These are phyloP conservation scores for Phytophthora uliginosa DNA, from an alignment of 352 stramenopile genomes.

Conservation along the genomic window DNA sequence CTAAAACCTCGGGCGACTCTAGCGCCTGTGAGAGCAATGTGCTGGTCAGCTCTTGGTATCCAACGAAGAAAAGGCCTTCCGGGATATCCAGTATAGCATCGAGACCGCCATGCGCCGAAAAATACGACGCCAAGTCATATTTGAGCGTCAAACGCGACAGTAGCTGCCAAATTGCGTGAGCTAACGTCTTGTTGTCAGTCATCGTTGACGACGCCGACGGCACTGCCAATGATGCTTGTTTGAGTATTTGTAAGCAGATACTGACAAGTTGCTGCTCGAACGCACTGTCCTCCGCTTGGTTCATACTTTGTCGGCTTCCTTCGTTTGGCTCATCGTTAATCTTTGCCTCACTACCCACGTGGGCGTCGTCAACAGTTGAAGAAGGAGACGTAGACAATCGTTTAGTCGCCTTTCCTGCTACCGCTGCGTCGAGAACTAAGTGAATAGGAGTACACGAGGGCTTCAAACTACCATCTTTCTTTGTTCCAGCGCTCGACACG, in stretches of 20 bases:
- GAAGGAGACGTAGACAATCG: constrained; percentile 12
- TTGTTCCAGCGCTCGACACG: constrained; percentile 28
- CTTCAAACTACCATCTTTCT: constrained; percentile 22
- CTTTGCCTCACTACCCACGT: constrained; percentile 18
- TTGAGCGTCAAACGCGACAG: constrained; percentile 73
- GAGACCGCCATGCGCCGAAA: constrained; percentile 62
- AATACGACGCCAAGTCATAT: constrained; percentile 76
- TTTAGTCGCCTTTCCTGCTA: constrained; percentile 36
- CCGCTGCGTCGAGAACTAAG: constrained; percentile 74
- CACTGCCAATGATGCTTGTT: constrained; percentile 20
- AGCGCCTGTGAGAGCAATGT: constrained; percentile 78
- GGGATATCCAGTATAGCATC: constrained; percentile 70
- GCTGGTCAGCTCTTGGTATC: constrained; percentile 82
- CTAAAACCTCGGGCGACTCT: constrained; percentile 86
- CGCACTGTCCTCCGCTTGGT: constrained; percentile 6
- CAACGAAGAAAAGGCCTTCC: constrained; percentile 55
- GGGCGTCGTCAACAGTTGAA: constrained; percentile 20
- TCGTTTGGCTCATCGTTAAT: constrained; percentile 25
- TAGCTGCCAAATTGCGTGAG: constrained; percentile 83
- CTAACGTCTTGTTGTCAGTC: constrained; percentile 37
- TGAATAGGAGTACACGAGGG: constrained; percentile 68
- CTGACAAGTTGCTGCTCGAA: constrained; percentile 53
- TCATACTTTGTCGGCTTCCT: constrained; percentile 7
- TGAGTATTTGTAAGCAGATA: constrained; percentile 48
- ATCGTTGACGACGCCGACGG: constrained; percentile 7